Conservation (phyloP, 305 asterid genomes). For the Fraxinus greggii region DNA sequence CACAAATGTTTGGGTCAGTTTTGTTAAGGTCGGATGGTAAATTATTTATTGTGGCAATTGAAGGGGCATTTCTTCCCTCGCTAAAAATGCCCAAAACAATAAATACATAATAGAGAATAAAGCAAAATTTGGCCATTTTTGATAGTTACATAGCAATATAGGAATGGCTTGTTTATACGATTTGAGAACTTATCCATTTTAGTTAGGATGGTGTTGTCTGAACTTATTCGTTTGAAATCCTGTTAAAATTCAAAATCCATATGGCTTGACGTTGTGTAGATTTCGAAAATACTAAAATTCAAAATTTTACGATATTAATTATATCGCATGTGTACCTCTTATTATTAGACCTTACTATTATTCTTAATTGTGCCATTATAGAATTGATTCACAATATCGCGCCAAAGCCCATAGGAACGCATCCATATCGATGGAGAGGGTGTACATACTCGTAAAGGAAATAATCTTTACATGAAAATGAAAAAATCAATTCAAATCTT, state of each 20-base stretch:
- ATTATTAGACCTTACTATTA: too few species aligned
- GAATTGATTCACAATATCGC: too few species aligned
- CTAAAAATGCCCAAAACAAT: neutral
- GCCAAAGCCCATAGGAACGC: too few species aligned
- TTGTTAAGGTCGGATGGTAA: neutral
- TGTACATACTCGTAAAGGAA: too few species aligned
- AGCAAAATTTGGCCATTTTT: neutral
- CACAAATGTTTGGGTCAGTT: conserved; percentile 26
- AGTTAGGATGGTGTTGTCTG: neutral
- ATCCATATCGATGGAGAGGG: too few species aligned
- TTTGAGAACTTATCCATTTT: neutral
- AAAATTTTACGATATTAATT: too few species aligned
- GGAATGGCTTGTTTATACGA: neutral
- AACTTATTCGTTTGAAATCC: neutral
- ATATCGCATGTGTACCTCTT: too few species aligned
- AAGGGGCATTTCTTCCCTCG: neutral
- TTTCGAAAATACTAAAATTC: too few species aligned
- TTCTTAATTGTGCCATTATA: too few species aligned
- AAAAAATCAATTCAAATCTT: too few species aligned
- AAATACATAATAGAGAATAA: neutral
- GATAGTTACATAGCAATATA: neutral
- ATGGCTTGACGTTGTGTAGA: too few species aligned
- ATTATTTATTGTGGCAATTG: neutral
- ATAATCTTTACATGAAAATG: too few species aligned
- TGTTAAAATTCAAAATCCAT: neutral